These are phyloP conservation scores for Dioscorea alata DNA, from an alignment of 106 monocot species.

Conservation along the genomic window DNA sequence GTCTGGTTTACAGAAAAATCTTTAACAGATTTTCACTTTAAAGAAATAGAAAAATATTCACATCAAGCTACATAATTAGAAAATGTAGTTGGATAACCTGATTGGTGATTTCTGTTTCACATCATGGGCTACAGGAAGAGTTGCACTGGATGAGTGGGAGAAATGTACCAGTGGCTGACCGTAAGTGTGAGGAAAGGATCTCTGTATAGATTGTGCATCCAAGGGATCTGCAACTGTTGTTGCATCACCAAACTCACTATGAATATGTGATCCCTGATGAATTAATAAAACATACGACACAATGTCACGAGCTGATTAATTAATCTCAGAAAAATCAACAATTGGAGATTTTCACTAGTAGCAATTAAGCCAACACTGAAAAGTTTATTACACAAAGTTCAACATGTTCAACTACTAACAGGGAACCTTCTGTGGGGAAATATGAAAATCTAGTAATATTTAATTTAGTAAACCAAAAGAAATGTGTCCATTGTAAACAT, in stretches of 20 bases:
- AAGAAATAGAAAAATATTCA: neutral
- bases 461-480: too few relatives aligned
- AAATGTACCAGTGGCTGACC: constrained; percentile 40
- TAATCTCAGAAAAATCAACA: too few relatives aligned
- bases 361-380: neutral
- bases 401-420: too few relatives aligned
- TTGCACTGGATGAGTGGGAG: constrained; percentile 7
- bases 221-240: constrained; percentile 29
- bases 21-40: neutral
- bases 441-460: too few relatives aligned
- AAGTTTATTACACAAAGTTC: too few relatives aligned
- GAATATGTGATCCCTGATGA: constrained; percentile 8
- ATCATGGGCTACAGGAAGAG: neutral
- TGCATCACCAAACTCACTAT: constrained; percentile 25
- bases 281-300: neutral
- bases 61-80: neutral
- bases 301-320: neutral
- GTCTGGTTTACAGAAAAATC: neutral
- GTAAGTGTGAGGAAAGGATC: constrained; percentile 39
- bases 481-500: too few relatives aligned
- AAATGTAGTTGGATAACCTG: neutral
- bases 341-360: neutral
- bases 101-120: constrained; percentile 18
- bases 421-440: too few relatives aligned
- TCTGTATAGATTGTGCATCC: constrained; percentile 35